Base-by-base conservation (phyloP, 768 basidiomycete species). In the Kondoa subrosea region DNA sequence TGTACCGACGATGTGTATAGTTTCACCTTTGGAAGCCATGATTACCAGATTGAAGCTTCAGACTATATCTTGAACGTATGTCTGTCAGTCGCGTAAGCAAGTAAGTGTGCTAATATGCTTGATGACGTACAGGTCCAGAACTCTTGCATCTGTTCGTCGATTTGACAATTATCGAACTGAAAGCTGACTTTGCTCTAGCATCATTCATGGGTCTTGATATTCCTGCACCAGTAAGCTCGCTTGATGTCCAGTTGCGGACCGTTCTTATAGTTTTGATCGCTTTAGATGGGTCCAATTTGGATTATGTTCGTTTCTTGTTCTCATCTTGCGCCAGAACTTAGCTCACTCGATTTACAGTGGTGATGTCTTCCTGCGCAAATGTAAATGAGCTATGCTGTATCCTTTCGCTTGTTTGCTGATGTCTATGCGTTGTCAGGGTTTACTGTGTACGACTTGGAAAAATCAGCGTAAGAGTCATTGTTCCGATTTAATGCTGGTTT, bases 181-280 rank as follows among this genome's bases (percentile, higher is more conserved):
- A n/a, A n/a, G n/a, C n/a, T n/a, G n/a, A n/a, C n/a, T n/a, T n/a
- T n/a, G n/a, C n/a, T n/a, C n/a, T n/a, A n/a, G n/a, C n/a, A n/a
- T n/a, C 92, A 21, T 99, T 99, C 82, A 88, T 85, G 58, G 89
- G 88, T 27, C 78, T 96, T 78, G 91, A 96, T 76, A 86, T 95
- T 79, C 87, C 89, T 73, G 75, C 76, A 25, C 76, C 76, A 25
- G 74, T 77, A 34, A 40, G 58, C 14, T 21, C 40, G n/a, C 21
- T 8, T 50, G 40, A 50, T 8, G 12, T 50, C 12, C 40, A 8
- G 40, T 50, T 21, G 8, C 40, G 21, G 30, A 60, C 14, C 14
- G 4, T 60, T 60, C 30, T 60, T 12, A 26, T 14, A 4, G 14
- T 60, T 12, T 26, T 27, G n/a, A 8, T 60, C 14, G 14, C 14